These are phyloP conservation scores for Pichia membranifaciens DNA, from an alignment of 805 yeast genomes.

Conservation along the genomic window DNA sequence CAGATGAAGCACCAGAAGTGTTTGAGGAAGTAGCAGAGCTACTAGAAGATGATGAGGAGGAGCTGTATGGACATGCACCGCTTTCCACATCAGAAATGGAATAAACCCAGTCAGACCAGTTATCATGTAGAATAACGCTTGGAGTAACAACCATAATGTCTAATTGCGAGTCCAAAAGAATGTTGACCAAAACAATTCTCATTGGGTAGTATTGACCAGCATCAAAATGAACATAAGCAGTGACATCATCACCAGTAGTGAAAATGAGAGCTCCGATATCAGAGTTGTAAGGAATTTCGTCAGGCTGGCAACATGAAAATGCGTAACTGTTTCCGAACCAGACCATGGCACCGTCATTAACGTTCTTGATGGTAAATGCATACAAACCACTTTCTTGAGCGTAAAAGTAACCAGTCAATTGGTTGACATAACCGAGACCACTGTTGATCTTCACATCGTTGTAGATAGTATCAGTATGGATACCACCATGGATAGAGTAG, in stretches of 20 bases:
- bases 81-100: background rate
- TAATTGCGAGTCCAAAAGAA: background rate
- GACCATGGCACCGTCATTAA: slow-evolving; percentile 31
- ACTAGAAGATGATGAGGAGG: background rate
- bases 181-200: slow-evolving; percentile 12
- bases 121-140: background rate
- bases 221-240: slow-evolving; percentile 12
- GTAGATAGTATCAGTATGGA: slow-evolving; percentile 1
- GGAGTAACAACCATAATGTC: slow-evolving; percentile 11
- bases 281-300: slow-evolving; percentile 2
- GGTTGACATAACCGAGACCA: slow-evolving; percentile 10
- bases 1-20: background rate
- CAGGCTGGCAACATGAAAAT: slow-evolving; percentile 31
- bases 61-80: background rate
- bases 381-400: slow-evolving; percentile 29
- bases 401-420: slow-evolving; percentile 18
- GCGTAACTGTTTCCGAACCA: slow-evolving; percentile 27
- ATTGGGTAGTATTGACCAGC: slow-evolving; percentile 16
- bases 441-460: slow-evolving; percentile 4
- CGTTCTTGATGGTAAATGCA: slow-evolving; percentile 17
- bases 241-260: background rate
- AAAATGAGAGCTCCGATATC: background rate
- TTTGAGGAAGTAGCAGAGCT: background rate
- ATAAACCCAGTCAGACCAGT: slow-evolving; percentile 10
- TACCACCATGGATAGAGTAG: background rate